A percentile compares a stretch with the other conserved stretches of the same genome.
These are phyloP conservation scores for Amaranthus hypochondriacus DNA, from an alignment of 148 eudicot species.

Conservation along the genomic window DNA sequence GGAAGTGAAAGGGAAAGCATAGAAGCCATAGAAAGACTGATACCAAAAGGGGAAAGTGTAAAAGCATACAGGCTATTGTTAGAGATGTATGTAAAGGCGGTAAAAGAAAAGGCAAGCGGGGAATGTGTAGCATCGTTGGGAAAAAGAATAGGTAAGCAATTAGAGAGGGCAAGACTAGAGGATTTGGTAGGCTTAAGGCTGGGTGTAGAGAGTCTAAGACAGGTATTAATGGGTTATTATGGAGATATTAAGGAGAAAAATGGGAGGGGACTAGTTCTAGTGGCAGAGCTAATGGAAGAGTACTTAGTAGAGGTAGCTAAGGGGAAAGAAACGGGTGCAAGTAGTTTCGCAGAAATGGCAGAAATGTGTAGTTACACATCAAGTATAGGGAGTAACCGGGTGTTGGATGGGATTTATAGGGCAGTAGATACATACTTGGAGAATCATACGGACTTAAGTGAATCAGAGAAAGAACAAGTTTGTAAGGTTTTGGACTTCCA, in stretches of 20 bases:
- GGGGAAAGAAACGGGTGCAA: slow-evolving; percentile 37
- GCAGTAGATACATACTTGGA: slow-evolving; percentile 58
- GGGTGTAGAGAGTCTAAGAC: slow-evolving; percentile 41
- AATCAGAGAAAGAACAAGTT: slow-evolving; percentile 45
- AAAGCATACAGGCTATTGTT: slow-evolving; percentile 38
- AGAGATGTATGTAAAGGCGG: slow-evolving; percentile 42
- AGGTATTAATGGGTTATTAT: slow-evolving; percentile 58
- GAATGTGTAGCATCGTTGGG: slow-evolving; percentile 47
- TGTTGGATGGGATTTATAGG: slow-evolving; percentile 55
- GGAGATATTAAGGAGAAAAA: slow-evolving; percentile 25
- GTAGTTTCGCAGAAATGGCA: slow-evolving; percentile 40
- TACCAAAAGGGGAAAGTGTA: slow-evolving; percentile 27
- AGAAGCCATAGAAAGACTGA: slow-evolving; percentile 48
- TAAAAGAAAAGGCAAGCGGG: slow-evolving; percentile 25
- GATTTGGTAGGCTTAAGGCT: slow-evolving; percentile 55
- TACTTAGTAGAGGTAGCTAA: slow-evolving; percentile 56
- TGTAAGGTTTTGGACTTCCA: slow-evolving; percentile 55
- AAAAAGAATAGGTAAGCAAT: slow-evolving; percentile 52
- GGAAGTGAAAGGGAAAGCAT: slow-evolving; percentile 42
- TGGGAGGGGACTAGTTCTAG: slow-evolving; percentile 29
- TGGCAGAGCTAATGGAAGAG: slow-evolving; percentile 60
- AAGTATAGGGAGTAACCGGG: slow-evolving; percentile 23
- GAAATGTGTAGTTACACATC: slow-evolving; percentile 50
- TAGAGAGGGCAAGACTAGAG: slow-evolving; percentile 38
- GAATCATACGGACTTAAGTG: slow-evolving; percentile 49